Evolutionary conservation across 805 yeast species (phyloP).

Genomic region (Candida coquimbonensis): DNA sequence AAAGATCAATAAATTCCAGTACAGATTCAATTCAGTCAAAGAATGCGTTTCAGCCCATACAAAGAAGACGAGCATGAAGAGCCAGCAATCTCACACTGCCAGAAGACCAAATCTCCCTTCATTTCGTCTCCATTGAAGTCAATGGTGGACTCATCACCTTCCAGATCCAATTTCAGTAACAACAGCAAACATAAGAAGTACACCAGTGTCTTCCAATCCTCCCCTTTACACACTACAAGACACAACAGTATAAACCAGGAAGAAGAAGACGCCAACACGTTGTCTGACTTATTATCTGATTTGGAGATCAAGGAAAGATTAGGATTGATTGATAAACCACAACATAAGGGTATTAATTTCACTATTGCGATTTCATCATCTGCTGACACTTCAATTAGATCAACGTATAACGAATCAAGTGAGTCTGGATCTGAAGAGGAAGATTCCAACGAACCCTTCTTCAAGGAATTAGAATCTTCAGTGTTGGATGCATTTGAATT

Average conservation of each 20-base stretch:
- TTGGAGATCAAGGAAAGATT: constrained; percentile 14
- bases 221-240: background rate
- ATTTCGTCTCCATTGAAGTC: constrained; percentile 18
- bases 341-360: background rate
- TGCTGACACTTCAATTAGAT: background rate
- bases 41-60: constrained; percentile 16
- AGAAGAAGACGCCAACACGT: background rate
- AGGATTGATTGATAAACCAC: background rate
- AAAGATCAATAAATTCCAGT: too few relatives aligned
- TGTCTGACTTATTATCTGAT: constrained; percentile 15
- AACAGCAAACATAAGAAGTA: background rate
- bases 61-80: constrained; percentile 6
- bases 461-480: constrained; percentile 11
- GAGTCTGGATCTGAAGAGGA: too few relatives aligned
- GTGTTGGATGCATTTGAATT: background rate
- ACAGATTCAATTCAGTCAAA: too few relatives aligned
- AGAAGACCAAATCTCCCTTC: background rate
- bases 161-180: constrained; percentile 1
- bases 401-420: too few relatives aligned
- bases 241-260: background rate
- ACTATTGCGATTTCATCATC: background rate
- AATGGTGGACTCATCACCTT: constrained; percentile 6
- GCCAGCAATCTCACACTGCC: too few relatives aligned
- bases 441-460: constrained; percentile 2
- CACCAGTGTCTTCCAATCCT: background rate